A percentile compares a stretch with the other conserved stretches of the same genome.
phyloP scores from a whole-genome alignment of 345 rosid species.

The Bruguiera sexangula region DNA sequence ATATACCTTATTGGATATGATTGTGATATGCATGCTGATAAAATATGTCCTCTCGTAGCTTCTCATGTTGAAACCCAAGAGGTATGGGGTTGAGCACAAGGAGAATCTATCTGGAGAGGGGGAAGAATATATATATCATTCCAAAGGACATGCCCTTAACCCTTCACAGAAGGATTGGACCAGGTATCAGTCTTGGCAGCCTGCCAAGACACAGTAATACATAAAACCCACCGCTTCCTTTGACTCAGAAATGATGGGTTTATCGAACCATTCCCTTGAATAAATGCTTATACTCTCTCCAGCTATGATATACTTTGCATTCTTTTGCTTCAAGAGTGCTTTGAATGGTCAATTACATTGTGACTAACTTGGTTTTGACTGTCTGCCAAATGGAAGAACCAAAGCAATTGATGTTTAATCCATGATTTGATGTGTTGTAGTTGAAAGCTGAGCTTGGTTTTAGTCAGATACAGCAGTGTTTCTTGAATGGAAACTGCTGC shows the following conservation, averaged over 20 bases:
- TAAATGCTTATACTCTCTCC: slow-evolving; percentile 18
- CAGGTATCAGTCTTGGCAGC: slow-evolving; percentile 88
- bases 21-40: neutral
- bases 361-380: neutral
- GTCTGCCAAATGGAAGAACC: too few species aligned
- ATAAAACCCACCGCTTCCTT: neutral
- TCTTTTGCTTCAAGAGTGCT: slow-evolving; percentile 3
- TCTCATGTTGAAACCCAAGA: slow-evolving; percentile 81
- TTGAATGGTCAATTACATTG: slow-evolving; percentile 6
- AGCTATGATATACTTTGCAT: slow-evolving; percentile 3
- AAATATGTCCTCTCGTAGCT: slow-evolving; percentile 49
- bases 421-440: too few species aligned
- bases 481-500: too few species aligned
- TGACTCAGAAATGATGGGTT: slow-evolving; percentile 7
- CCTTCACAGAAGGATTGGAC: slow-evolving; percentile 96
- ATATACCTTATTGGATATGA: neutral
- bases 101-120: slow-evolving; percentile 94
- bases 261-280: slow-evolving; percentile 12
- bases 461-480: too few species aligned
- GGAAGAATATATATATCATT: slow-evolving; percentile 72
- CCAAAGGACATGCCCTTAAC: slow-evolving; percentile 90
- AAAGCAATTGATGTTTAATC: too few species aligned
- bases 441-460: too few species aligned
- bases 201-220: slow-evolving; percentile 46
- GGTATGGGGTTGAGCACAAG: slow-evolving; percentile 84